A percentile compares a stretch with the other conserved stretches of the same genome.
phyloP scores from a whole-genome alignment of 1,284 basidiomycete genomes.

The Ustilago tritici region DNA sequence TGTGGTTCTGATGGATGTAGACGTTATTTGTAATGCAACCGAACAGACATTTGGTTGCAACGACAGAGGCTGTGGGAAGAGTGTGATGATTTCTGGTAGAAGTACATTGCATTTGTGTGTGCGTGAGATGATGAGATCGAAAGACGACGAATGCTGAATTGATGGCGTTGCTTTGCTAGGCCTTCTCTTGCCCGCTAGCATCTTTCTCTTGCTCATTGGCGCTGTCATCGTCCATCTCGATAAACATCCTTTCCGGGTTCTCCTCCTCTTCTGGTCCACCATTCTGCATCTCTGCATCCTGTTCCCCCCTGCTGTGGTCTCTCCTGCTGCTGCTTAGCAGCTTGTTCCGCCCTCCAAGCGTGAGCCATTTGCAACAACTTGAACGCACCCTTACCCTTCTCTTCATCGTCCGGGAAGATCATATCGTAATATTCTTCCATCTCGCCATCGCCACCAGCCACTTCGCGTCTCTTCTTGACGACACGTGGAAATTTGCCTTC shows the following conservation, averaged over 20 bases:
- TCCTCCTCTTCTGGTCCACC: neutral
- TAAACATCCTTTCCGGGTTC: slow-evolving; percentile 12
- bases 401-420: slow-evolving; percentile 68
- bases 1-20: slow-evolving; percentile 71
- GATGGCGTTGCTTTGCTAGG: neutral
- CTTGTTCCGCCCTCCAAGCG: slow-evolving; percentile 59
- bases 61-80: neutral
- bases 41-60: neutral
- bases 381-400: slow-evolving; percentile 61
- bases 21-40: slow-evolving; percentile 48
- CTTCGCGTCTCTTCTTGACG: slow-evolving; percentile 75
- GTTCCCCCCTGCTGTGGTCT: neutral
- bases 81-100: slow-evolving; percentile 2
- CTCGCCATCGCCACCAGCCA: slow-evolving; percentile 46
- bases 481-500: slow-evolving; percentile 90
- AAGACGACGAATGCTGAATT: neutral
- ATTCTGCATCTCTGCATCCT: neutral
- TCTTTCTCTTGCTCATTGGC: neutral
- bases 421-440: slow-evolving; percentile 69
- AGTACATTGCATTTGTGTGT: slow-evolving; percentile 19
- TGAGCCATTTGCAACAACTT: slow-evolving; percentile 66
- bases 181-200: neutral
- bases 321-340: slow-evolving; percentile 27
- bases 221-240: slow-evolving; percentile 21
- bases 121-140: neutral